Base-by-base conservation (phyloP, 83 land plant species). In the Picea engelmannii region DNA sequence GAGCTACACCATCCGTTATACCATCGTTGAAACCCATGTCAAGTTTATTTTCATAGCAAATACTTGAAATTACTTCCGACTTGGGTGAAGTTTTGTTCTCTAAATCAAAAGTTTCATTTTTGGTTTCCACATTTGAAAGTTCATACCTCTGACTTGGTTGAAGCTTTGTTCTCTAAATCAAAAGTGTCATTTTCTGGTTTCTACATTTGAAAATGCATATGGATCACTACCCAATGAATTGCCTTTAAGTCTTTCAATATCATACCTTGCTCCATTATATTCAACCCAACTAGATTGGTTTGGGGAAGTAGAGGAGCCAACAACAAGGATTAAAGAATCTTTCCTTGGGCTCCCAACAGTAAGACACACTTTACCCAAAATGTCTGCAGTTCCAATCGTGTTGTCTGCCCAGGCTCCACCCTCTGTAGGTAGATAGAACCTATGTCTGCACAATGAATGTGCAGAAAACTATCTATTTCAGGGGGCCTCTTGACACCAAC, bases 141-240 rank as follows among this genome's bases (percentile, higher is more conserved):
- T 27, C 31, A 27, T 66, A 20, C 52, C 47, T 70, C 21, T 40
- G 23, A 70, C 42, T 70, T 40, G n/a, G 44, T 20, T 27, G 75
- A 9, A 35, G 49, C 8, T 70, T 42, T 21, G 11, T 52, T 47
- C 47, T 73, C 76, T 73, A 23, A 44, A 73, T 7, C 17, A 44
- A 21, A 18, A n/a, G 55, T 17, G 24, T 18, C 58, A 42, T 27
- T 10, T 73, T 23, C 55, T 73, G 44, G 2, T 23, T 44, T 23
- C 55, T 15, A 44, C 76, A 73, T 73, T 38, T 73, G 58, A 73
- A 44, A 71, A 73, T 44, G 76, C 25, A 73, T 44, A 58, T 12
- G 21, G 52, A 47, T 44, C 24, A 17, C 58, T 44, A 9, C 20
- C 11, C 10, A 73, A 11, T 20, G 76, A 21, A 42, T 8, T 8